A percentile compares a stretch with the other conserved stretches of the same genome.
Conservation (phyloP, 73 alveolate species). For the Effrenium voratum region DNA sequence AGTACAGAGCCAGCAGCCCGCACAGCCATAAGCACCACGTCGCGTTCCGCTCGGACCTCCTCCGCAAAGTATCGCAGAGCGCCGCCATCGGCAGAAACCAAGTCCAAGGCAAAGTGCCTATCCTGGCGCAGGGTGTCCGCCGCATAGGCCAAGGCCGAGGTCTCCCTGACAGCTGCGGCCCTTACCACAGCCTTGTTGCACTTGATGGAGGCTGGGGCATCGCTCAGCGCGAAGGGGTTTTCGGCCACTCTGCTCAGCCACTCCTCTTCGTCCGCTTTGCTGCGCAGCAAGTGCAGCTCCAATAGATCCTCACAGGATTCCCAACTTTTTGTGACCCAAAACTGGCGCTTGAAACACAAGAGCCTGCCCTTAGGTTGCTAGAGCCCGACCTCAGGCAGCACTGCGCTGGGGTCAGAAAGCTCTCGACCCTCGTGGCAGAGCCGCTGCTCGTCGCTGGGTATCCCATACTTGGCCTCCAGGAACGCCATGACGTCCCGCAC, state of each 20-base stretch:
- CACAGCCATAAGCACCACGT: constrained; percentile 55
- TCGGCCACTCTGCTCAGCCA: constrained; percentile 3
- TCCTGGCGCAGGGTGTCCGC: constrained; percentile 32
- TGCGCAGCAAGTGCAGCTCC: constrained; percentile 38
- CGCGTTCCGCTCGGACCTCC: constrained; percentile 28
- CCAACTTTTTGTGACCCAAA: too few relatives aligned
- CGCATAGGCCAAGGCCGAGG: constrained; percentile 64
- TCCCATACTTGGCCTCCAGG: constrained; percentile 34
- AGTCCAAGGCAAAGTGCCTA: constrained; percentile 8
- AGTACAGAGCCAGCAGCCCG: constrained; percentile 20
- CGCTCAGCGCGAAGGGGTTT: constrained; percentile 42
- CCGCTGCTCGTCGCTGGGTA: constrained; percentile 53
- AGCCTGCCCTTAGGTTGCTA: too few relatives aligned
- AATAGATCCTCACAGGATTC: background rate
- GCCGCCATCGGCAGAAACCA: background rate
- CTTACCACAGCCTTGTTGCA: background rate
- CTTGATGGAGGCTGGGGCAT: constrained; percentile 31
- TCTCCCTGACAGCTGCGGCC: constrained; percentile 26
- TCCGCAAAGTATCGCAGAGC: constrained; percentile 31
- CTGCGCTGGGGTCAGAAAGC: too few relatives aligned
- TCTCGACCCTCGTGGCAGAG: constrained; percentile 22
- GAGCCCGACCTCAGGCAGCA: too few relatives aligned
- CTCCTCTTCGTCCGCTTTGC: background rate
- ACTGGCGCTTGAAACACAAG: too few relatives aligned
- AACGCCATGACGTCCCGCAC: constrained; percentile 63